Evolutionary conservation across 305 asterid species (phyloP).

Genomic region (Fraxinus baroniana): DNA sequence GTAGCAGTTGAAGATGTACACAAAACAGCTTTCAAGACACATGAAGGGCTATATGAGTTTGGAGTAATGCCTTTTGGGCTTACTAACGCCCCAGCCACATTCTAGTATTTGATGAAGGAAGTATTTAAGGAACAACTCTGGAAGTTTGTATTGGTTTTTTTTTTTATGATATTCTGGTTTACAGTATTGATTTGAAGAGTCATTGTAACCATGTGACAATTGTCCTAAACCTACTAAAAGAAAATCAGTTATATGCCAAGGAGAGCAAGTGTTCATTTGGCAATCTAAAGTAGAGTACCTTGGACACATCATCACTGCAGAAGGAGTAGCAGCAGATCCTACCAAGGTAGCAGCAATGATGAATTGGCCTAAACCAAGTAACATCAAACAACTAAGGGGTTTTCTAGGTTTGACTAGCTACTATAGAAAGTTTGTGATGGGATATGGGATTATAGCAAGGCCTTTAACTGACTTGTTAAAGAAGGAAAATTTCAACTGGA

Average conservation of each 20-base stretch:
- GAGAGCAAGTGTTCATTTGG: conserved; percentile 3
- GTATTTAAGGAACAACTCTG: not conserved
- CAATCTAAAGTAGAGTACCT: not conserved
- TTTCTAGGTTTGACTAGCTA: not conserved
- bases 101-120: too few relatives aligned
- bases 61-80: too few relatives aligned
- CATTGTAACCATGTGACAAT: not conserved
- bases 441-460: too few relatives aligned
- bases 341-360: not conserved
- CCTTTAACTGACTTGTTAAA: too few relatives aligned
- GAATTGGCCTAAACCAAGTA: not conserved
- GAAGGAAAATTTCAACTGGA: too few relatives aligned
- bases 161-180: not conserved
- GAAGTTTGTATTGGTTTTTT: not conserved
- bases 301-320: not conserved
- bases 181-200: not conserved
- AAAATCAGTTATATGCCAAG: not conserved
- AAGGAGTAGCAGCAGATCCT: not conserved
- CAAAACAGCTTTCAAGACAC: too few relatives aligned
- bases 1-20: too few relatives aligned
- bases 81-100: too few relatives aligned
- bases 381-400: not conserved
- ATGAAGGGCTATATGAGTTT: too few relatives aligned
- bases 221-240: not conserved
- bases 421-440: not conserved